phyloP scores from a whole-genome alignment of 306 rosid species.

The Delonix regia region DNA sequence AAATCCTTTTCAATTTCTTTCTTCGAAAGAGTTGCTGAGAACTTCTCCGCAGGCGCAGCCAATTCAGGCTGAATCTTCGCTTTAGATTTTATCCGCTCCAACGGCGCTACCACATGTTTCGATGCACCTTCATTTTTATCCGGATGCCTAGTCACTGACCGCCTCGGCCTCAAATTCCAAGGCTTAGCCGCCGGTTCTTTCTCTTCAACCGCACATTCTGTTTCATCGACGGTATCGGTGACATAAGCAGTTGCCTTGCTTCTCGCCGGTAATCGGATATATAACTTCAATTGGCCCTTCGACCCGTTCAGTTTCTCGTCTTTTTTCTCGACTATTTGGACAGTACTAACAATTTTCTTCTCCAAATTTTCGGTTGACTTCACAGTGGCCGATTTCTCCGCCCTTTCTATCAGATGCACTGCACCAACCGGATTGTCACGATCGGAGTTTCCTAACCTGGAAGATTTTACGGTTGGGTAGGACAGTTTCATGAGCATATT shows the following conservation, averaged over 20 bases:
- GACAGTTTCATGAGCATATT: background rate
- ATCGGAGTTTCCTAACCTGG: background rate
- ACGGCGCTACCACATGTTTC: background rate
- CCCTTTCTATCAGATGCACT: background rate
- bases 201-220: background rate
- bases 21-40: conserved; percentile 23
- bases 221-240: background rate
- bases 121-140: background rate
- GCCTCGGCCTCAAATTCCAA: conserved; percentile 47
- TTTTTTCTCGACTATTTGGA: background rate
- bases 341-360: background rate
- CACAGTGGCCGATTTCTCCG: background rate
- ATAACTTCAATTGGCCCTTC: conserved; percentile 23
- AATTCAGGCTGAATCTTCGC: background rate
- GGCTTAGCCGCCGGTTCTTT: conserved; percentile 16
- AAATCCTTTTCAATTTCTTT: conserved; percentile 52
- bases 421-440: background rate
- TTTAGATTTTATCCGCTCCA: background rate
- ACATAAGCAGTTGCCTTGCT: background rate
- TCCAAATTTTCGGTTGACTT: background rate
- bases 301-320: background rate
- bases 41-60: background rate
- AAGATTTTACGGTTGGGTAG: background rate
- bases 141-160: conserved; percentile 18
- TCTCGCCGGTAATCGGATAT: conserved; percentile 12